phyloP scores from a whole-genome alignment of 371 early-diverging fungal genomes.

The Phascolomyces articulosus region DNA sequence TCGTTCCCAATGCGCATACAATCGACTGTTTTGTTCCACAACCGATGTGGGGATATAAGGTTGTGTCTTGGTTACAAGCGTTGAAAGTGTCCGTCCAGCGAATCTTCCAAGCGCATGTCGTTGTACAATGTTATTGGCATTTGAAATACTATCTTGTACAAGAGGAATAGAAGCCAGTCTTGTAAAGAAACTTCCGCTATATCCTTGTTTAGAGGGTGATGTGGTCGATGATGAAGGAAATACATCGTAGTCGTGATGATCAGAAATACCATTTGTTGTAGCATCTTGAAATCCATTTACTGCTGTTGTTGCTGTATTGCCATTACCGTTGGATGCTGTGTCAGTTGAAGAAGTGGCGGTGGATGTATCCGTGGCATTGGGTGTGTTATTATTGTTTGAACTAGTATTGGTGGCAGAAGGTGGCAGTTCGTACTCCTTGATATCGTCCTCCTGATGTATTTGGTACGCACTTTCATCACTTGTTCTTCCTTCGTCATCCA shows the following conservation, averaged over 20 bases:
- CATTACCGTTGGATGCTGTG: not conserved
- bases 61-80: not conserved
- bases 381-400: not conserved
- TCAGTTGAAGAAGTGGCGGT: not conserved
- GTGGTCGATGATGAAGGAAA: not conserved
- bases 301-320: not conserved
- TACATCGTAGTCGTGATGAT: not conserved
- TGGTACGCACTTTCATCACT: conserved; percentile 1
- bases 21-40: not conserved
- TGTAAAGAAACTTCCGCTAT: conserved; percentile 1
- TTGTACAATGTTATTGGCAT: conserved; percentile 2
- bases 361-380: not conserved
- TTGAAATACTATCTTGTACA: conserved; percentile 8
- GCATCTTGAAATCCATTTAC: not conserved
- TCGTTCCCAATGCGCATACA: conserved; percentile 21
- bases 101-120: conserved; percentile 9
- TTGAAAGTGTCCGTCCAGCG: conserved; percentile 6
- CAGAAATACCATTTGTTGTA: not conserved
- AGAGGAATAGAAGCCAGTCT: conserved; percentile 8
- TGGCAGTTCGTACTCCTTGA: conserved; percentile 12
- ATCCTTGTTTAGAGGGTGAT: not conserved
- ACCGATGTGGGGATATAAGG: not conserved
- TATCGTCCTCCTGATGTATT: conserved; percentile 9
- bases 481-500: not conserved
- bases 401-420: not conserved